These are phyloP conservation scores for Fusarium tuaranense DNA, from an alignment of 2,329 filamentous ascomycete species.

Conservation along the genomic window DNA sequence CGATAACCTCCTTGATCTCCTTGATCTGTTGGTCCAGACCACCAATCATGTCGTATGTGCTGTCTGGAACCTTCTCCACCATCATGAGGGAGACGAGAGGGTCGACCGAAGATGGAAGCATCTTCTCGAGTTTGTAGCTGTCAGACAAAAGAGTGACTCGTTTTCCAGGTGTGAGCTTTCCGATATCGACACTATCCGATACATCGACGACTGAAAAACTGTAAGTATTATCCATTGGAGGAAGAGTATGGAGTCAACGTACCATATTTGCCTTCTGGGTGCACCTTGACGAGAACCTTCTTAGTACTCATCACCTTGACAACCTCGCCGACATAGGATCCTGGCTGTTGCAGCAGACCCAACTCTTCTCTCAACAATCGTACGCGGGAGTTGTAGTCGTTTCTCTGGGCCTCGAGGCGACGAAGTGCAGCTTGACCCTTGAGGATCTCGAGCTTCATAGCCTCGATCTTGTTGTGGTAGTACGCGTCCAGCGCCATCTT, in stretches of 20 bases:
- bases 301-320: slow-evolving; percentile 99
- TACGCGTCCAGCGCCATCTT: slow-evolving; percentile 99
- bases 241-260: slow-evolving; percentile 48
- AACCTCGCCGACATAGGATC: slow-evolving; percentile 98
- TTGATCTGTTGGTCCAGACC: slow-evolving; percentile 99
- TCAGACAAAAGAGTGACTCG: slow-evolving; percentile 96
- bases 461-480: slow-evolving; percentile 99
- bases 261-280: slow-evolving; percentile 99
- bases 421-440: slow-evolving; percentile 96
- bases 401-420: slow-evolving; percentile 95
- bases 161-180: slow-evolving; percentile 97
- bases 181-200: slow-evolving; percentile 91
- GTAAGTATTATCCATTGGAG: slow-evolving; percentile 9
- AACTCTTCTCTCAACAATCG: slow-evolving; percentile 95
- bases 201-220: slow-evolving; percentile 85
- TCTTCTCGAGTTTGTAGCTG: slow-evolving; percentile 98
- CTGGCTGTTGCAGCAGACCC: slow-evolving; percentile 94
- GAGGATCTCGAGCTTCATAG: slow-evolving; percentile 99
- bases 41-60: slow-evolving; percentile 99
- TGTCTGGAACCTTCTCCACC: slow-evolving; percentile 99
- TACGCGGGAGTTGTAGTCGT: slow-evolving; percentile 99
- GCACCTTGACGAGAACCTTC: slow-evolving; percentile 98
- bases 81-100: slow-evolving; percentile 99
- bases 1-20: slow-evolving; percentile 99
- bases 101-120: slow-evolving; percentile 97